These are phyloP conservation scores for Xylogone sp. DNA, from an alignment of 2,329 filamentous ascomycete species.

Conservation along the genomic window DNA sequence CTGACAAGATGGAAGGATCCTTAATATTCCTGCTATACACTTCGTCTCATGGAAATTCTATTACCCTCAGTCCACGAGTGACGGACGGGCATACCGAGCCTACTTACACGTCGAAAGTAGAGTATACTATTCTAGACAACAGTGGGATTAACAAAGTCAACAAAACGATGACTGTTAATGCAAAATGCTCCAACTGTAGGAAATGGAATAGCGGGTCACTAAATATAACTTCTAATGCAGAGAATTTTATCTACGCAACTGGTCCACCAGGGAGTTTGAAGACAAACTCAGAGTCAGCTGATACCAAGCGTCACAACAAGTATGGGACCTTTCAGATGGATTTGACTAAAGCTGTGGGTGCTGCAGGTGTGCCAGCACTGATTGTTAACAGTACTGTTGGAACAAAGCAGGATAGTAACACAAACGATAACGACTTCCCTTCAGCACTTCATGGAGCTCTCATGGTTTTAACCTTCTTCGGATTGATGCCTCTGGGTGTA, in stretches of 20 bases:
- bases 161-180: conserved; percentile 41
- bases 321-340: conserved; percentile 55
- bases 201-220: conserved; percentile 46
- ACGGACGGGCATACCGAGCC: conserved; percentile 50
- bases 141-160: conserved; percentile 35
- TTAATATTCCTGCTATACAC: conserved; percentile 54
- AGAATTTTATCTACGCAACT: conserved; percentile 52
- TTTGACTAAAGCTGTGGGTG: conserved; percentile 46
- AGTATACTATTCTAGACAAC: conserved; percentile 40
- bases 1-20: conserved; percentile 45
- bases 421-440: conserved; percentile 23
- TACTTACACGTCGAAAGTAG: conserved; percentile 36
- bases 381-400: conserved; percentile 13
- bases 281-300: conserved; percentile 39
- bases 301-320: conserved; percentile 47
- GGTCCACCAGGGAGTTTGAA: conserved; percentile 43
- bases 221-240: conserved; percentile 43
- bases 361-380: conserved; percentile 38
- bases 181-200: conserved; percentile 49
- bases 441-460: conserved; percentile 33
- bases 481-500: conserved; percentile 53
- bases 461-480: conserved; percentile 54
- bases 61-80: conserved; percentile 54
- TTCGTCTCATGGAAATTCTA: conserved; percentile 40
- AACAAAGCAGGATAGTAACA: conserved; percentile 37